Evolutionary conservation across 2,329 filamentous ascomycete species (phyloP), one percentile per base, ranked within the genome.

Genomic region (Colletotrichum sp.): DNA sequence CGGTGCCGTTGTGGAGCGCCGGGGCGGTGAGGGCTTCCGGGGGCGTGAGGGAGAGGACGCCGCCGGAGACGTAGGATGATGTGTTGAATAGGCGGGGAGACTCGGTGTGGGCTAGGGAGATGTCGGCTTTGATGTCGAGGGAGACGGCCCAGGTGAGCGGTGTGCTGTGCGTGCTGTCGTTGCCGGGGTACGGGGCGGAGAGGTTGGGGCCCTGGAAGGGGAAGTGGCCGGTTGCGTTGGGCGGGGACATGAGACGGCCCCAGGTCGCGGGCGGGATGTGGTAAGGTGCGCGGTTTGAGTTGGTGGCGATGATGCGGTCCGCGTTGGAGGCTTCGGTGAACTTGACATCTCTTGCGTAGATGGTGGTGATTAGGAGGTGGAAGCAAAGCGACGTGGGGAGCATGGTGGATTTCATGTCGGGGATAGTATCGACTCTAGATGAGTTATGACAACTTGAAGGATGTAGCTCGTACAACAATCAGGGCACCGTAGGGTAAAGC

Each of bases 391-490:
- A 16, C 52, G 0, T 0, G 0, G 7, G 0, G 52, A 57, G 21
- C 5, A 26, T n/a, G 18, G 16, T 10, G 8, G 1, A n/a, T 2
- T 2, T 18, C 16, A n/a, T 44, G 39, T 5, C 39, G 10, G 39
- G 1, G 36, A 1, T 44, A 18, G 18, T 44, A 6, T 0, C 0
- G 6, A 18, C 0, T 18, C 39, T n/a, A 0, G 39, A 10, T 10
- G 39, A 44, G 18, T n/a, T n/a, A n/a, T n/a, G 39, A 5, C 5
- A 44, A n/a, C 16, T n/a, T 18, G 16, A n/a, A 26, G 24, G 24
- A 26, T 26, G 4, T 26, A 26, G 24, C 24, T 26, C 24, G 24
- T 26, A 26, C 24, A 26, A 26, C 34, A 39, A 39, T 0, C 34
- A 16, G 34, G 34, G 5, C 0, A 9, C 7, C 0, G 15, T 39